Evolutionary conservation across 176 grass and related monocot species (phyloP).

Genomic region (Ensete ventricosum): DNA sequence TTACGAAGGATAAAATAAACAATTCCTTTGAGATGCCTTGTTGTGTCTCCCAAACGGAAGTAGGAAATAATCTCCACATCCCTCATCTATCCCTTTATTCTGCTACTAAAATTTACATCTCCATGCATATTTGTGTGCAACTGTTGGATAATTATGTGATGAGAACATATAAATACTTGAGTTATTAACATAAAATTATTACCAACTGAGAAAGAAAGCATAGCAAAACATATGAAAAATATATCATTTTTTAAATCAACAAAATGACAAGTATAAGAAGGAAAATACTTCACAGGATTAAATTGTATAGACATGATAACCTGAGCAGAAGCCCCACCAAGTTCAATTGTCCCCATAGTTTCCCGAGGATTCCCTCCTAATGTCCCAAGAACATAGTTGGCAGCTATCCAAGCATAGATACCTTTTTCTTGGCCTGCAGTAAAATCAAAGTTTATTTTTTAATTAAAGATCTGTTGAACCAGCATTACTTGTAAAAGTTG

Average conservation of each 20-base stretch:
- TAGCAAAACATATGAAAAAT: too few relatives aligned
- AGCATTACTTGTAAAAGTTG: not conserved
- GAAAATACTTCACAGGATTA: not conserved
- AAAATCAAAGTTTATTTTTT: not conserved
- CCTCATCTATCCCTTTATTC: too few relatives aligned
- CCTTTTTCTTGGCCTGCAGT: conserved; percentile 4
- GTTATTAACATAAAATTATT: too few relatives aligned
- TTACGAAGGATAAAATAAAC: too few relatives aligned
- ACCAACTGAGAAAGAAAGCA: too few relatives aligned
- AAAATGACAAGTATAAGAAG: not conserved
- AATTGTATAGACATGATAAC: conserved; percentile 1
- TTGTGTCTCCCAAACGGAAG: too few relatives aligned
- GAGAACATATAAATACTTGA: too few relatives aligned
- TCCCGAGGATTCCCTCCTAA: conserved; percentile 8
- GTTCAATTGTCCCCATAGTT: conserved; percentile 8
- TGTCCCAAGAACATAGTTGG: conserved; percentile 16
- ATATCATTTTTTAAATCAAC: not conserved
- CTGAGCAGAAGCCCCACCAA: conserved; percentile 12
- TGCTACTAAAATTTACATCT: too few relatives aligned
- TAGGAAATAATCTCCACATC: too few relatives aligned
- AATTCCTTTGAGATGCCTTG: too few relatives aligned
- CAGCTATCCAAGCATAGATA: conserved; percentile 16
- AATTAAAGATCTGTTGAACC: not conserved
- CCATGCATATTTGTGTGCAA: too few relatives aligned
- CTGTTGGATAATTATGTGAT: too few relatives aligned